Percentiles rank a stretch among this genome's conserved stretches.
phyloP scores from a whole-genome alignment of 441 rosid species.

The Erysimum pusillum region DNA sequence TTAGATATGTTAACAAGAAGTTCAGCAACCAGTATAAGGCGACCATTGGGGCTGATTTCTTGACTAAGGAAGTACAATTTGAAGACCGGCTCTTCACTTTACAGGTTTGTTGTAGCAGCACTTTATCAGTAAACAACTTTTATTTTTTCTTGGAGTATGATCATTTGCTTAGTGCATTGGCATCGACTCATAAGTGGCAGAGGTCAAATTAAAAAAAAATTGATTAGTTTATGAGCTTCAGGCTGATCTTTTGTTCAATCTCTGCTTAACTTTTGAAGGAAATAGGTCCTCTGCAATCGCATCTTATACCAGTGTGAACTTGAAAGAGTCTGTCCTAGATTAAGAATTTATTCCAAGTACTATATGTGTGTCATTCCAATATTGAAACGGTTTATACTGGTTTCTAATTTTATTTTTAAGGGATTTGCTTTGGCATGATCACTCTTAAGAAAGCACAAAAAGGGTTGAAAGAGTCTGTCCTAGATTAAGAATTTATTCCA shows the following conservation, averaged over 20 bases:
- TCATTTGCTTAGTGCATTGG: neutral
- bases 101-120: conserved; percentile 56
- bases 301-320: neutral
- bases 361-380: neutral
- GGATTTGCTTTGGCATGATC: neutral
- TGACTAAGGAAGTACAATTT: conserved; percentile 74
- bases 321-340: no score
- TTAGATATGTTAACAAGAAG: conserved; percentile 74
- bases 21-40: conserved; percentile 85
- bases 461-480: neutral
- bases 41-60: conserved; percentile 76
- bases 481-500: neutral
- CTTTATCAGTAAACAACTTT: neutral
- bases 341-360: no score
- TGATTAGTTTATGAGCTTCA: conserved; percentile 3
- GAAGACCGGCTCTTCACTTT: conserved; percentile 78
- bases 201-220: neutral
- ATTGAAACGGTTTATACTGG: neutral
- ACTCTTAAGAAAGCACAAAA: neutral
- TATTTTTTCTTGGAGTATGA: conserved; percentile 13
- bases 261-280: neutral
- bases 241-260: neutral
- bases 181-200: conserved; percentile 1
- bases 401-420: neutral
- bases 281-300: neutral